phyloP scores from a whole-genome alignment of 306 rosid genomes.

The Quercus agrifolia region DNA sequence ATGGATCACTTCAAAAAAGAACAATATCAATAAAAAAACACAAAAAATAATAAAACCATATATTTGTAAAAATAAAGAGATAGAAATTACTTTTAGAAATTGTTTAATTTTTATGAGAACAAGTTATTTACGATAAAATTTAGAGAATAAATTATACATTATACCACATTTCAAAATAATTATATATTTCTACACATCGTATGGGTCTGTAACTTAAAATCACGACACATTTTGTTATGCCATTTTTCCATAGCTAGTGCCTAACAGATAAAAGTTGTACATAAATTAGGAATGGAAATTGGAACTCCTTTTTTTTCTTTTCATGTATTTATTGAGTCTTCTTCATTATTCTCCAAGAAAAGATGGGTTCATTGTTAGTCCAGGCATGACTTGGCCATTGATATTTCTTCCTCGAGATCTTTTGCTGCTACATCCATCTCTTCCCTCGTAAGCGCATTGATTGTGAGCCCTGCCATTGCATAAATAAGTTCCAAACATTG shows the following conservation, averaged over 20 bases:
- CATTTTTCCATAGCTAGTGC: neutral
- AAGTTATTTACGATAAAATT: no score
- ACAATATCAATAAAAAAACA: no score
- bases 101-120: no score
- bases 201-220: neutral
- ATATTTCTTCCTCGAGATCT: constrained; percentile 77
- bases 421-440: constrained; percentile 77
- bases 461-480: constrained; percentile 55
- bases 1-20: no score
- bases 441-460: constrained; percentile 66
- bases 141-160: no score
- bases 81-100: no score
- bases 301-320: neutral
- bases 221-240: neutral
- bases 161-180: no score
- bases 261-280: neutral
- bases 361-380: constrained; percentile 8
- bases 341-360: neutral
- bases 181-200: no score
- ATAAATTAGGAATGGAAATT: neutral
- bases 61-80: no score
- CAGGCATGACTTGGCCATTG: constrained; percentile 63
- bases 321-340: neutral
- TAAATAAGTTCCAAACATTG: neutral
- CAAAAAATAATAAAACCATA: no score